phyloP scores from a whole-genome alignment of 352 stramenopile genomes.

The Pythium vanterpoolii region DNA sequence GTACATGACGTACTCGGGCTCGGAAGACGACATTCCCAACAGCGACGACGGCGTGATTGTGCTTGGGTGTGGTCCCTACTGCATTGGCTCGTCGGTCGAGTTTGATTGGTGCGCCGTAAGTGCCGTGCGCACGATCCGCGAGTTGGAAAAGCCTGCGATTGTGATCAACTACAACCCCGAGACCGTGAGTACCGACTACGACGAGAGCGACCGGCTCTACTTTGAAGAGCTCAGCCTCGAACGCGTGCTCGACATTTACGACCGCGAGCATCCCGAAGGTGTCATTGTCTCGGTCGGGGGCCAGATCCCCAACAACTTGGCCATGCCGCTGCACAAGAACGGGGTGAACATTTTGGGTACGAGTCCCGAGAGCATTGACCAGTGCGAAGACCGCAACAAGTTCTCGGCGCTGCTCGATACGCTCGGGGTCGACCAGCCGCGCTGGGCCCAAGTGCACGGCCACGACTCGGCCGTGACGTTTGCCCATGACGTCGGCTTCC shows the following conservation, averaged over 20 bases:
- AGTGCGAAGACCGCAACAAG: conserved; percentile 96
- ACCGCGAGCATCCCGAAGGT: conserved; percentile 91
- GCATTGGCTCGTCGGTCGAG: conserved; percentile 97
- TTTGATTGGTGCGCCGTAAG: conserved; percentile 99
- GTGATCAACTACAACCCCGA: conserved; percentile 99
- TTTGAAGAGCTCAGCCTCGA: conserved; percentile 99
- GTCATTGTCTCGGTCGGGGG: conserved; percentile 98
- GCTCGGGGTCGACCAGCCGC: conserved; percentile 93
- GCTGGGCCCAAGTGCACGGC: conserved; percentile 89
- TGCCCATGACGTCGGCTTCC: conserved; percentile 90
- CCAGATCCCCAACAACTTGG: conserved; percentile 99
- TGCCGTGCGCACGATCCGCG: conserved; percentile 91
- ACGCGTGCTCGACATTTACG: conserved; percentile 98
- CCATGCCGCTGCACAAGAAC: conserved; percentile 89
- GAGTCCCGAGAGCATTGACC: conserved; percentile 93
- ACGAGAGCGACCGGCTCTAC: conserved; percentile 98
- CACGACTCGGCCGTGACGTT: conserved; percentile 80
- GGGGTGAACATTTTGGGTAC: conserved; percentile 97
- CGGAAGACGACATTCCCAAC: conserved; percentile 91
- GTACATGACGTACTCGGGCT: conserved; percentile 98
- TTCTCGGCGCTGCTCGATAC: conserved; percentile 97
- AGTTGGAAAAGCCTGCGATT: conserved; percentile 93
- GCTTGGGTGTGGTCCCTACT: conserved; percentile 97
- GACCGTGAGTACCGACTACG: conserved; percentile 99
- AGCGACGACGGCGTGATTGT: conserved; percentile 93